phyloP scores from a whole-genome alignment of 1,284 basidiomycete genomes.

The Pseudozyma sp. region DNA sequence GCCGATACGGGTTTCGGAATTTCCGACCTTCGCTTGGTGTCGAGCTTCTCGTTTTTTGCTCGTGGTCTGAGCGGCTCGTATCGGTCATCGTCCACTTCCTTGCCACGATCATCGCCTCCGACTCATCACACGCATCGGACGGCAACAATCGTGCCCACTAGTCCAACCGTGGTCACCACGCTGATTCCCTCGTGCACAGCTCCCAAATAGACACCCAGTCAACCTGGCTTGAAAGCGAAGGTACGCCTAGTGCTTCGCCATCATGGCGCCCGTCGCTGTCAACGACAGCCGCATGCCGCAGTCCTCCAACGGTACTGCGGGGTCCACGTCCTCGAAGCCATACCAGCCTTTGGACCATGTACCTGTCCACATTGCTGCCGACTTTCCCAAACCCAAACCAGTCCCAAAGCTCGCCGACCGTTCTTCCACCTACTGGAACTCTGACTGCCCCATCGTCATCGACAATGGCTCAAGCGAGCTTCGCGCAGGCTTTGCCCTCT shows the following conservation, averaged over 20 bases:
- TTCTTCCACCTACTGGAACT: conserved; percentile 51
- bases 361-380: conserved; percentile 34
- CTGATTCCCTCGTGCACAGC: too few relatives aligned
- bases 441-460: conserved; percentile 77
- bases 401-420: conserved; percentile 45
- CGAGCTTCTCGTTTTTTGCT: not conserved
- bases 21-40: conserved; percentile 13
- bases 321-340: conserved; percentile 22
- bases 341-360: conserved; percentile 50
- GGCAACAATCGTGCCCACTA: not conserved
- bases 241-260: not conserved
- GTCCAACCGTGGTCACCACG: too few relatives aligned
- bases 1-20: conserved; percentile 21
- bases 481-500: conserved; percentile 83
- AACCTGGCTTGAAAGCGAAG: too few relatives aligned
- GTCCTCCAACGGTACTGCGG: conserved; percentile 9
- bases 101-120: not conserved
- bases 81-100: not conserved
- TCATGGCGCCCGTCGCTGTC: conserved; percentile 49
- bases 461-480: conserved; percentile 91
- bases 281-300: conserved; percentile 30
- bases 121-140: not conserved
- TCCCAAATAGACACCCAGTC: too few relatives aligned
- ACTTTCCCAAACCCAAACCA: conserved; percentile 46
- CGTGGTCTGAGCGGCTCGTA: conserved; percentile 3